phyloP scores from a whole-genome alignment of 345 rosid species.

The Rhodomyrtus tomentosa region DNA sequence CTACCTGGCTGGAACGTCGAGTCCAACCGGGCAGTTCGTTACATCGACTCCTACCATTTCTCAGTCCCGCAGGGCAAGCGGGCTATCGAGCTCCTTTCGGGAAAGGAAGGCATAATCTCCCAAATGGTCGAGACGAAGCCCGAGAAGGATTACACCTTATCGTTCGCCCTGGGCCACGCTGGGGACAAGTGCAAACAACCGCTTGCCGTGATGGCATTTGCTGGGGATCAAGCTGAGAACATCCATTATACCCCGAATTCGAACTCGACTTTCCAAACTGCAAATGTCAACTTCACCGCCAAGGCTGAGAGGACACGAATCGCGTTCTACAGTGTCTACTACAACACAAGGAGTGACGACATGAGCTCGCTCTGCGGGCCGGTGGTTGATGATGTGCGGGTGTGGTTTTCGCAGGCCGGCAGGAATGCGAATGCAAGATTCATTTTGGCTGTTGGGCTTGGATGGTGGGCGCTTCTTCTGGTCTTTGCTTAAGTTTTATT shows the following conservation, averaged over 20 bases:
- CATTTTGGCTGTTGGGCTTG: slow-evolving; percentile 15
- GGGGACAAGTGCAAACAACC: slow-evolving; percentile 88
- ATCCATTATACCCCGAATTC: slow-evolving; percentile 71
- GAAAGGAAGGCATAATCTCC: slow-evolving; percentile 94
- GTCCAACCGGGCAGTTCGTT: slow-evolving; percentile 84
- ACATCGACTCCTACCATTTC: slow-evolving; percentile 75
- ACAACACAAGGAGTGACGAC: slow-evolving; percentile 86
- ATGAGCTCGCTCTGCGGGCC: slow-evolving; percentile 98
- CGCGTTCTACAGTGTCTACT: slow-evolving; percentile 88
- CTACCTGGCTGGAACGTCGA: slow-evolving; percentile 95
- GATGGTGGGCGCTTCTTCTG: slow-evolving; percentile 17
- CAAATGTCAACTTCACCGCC: slow-evolving; percentile 65
- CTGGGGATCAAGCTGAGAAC: slow-evolving; percentile 84
- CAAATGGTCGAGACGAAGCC: slow-evolving; percentile 83
- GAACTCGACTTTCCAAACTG: slow-evolving; percentile 54
- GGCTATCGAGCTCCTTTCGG: slow-evolving; percentile 79
- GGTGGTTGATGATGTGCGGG: slow-evolving; percentile 81
- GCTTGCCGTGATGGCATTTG: slow-evolving; percentile 79
- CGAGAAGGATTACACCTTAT: slow-evolving; percentile 36
- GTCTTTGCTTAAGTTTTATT: slow-evolving; percentile 11
- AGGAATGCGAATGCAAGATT: slow-evolving; percentile 12
- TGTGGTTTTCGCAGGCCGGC: slow-evolving; percentile 52
- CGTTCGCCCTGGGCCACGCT: slow-evolving; percentile 77
- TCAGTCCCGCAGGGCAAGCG: slow-evolving; percentile 78
- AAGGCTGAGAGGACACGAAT: slow-evolving; percentile 81